Conservation (phyloP, 768 basidiomycete genomes). For the Pulveroboletus frians region DNA sequence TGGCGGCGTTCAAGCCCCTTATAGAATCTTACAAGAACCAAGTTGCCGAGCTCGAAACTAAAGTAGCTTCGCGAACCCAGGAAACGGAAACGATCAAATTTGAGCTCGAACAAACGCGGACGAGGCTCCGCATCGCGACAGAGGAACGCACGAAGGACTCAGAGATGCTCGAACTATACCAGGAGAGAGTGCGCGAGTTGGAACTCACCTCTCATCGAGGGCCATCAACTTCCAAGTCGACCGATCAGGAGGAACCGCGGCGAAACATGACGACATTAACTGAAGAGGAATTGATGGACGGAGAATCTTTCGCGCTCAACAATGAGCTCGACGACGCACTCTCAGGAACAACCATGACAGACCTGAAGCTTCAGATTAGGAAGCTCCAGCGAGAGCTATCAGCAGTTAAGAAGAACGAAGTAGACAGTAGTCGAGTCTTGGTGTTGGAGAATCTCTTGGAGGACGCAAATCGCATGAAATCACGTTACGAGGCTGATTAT, state of each 20-base stretch:
- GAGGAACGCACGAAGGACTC: conserved; percentile 75
- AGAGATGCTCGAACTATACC: conserved; percentile 83
- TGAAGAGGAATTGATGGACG: conserved; percentile 45
- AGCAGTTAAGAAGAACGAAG: conserved; percentile 66
- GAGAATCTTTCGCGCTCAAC: conserved; percentile 60
- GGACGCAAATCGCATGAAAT: conserved; percentile 87
- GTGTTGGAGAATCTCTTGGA: conserved; percentile 91
- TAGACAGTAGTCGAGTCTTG: conserved; percentile 67
- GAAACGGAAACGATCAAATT: conserved; percentile 70
- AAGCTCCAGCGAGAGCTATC: conserved; percentile 79
- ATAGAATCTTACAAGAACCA: conserved; percentile 92
- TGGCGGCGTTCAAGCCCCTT: conserved; percentile 78
- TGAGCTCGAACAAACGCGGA: conserved; percentile 70
- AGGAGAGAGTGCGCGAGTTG: conserved; percentile 85
- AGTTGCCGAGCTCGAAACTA: conserved; percentile 74
- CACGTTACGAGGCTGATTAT: conserved; percentile 84
- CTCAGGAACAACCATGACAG: conserved; percentile 82
- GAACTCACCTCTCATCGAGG: conserved; percentile 62
- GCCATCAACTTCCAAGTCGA: conserved; percentile 27
- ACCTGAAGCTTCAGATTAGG: conserved; percentile 82
- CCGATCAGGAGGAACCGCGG: conserved; percentile 14
- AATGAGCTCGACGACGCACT: conserved; percentile 87
- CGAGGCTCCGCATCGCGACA: conserved; percentile 59
- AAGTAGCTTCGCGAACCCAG: conserved; percentile 57
- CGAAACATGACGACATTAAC: conserved; percentile 30